Conservation (phyloP, 192 early-diverging fungal genomes). For the Mortierella antarctica region DNA sequence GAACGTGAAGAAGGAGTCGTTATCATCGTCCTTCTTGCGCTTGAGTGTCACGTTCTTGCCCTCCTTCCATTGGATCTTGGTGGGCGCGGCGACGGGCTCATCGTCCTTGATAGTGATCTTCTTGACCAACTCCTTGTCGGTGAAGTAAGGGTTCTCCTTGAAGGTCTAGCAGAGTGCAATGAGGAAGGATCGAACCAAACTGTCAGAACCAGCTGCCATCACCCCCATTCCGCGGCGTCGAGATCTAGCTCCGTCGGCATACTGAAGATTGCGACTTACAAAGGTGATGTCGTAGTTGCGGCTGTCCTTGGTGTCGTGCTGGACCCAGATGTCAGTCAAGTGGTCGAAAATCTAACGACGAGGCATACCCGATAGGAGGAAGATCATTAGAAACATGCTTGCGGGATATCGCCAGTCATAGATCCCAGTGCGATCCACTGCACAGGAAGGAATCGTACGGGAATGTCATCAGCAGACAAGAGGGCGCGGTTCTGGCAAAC, state of each 20-base stretch:
- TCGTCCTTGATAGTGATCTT: constrained; percentile 54
- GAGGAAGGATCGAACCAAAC: not conserved
- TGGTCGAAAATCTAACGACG: constrained; percentile 25
- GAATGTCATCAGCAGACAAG: constrained; percentile 8
- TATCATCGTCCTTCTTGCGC: constrained; percentile 55
- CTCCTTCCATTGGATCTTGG: constrained; percentile 67
- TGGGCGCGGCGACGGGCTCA: constrained; percentile 11
- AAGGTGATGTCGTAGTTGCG: constrained; percentile 68
- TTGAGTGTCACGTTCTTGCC: constrained; percentile 63
- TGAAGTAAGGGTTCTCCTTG: constrained; percentile 66
- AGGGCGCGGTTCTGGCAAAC: constrained; percentile 52
- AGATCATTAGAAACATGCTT: constrained; percentile 1
- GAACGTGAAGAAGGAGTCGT: constrained; percentile 47
- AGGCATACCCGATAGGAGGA: not conserved
- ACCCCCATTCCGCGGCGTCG: not conserved
- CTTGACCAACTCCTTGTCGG: constrained; percentile 65
- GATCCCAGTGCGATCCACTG: not conserved
- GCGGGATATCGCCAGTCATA: not conserved
- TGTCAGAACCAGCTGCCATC: not conserved
- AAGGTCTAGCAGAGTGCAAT: constrained; percentile 38
- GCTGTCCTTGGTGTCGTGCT: constrained; percentile 49
- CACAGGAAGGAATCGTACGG: constrained; percentile 18
- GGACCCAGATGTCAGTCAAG: constrained; percentile 47
- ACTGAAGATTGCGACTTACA: constrained; percentile 18
- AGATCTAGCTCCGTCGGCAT: not conserved